phyloP scores from a whole-genome alignment of 2,329 filamentous ascomycete genomes.

The Fusarium fujikuroi region DNA sequence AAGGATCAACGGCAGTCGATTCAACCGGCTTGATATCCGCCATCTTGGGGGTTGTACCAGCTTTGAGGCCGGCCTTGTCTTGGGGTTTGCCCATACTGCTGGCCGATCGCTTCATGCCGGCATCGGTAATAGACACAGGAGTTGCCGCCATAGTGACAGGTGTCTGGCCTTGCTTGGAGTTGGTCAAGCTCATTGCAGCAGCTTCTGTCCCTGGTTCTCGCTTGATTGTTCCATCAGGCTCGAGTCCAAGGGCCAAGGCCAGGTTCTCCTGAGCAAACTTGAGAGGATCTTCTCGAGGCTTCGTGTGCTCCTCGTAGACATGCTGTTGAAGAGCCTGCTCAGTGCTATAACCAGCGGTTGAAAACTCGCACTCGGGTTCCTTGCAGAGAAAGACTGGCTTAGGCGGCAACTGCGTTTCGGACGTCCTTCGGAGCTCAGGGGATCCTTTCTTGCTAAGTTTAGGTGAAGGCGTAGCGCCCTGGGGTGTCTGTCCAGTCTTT shows the following conservation, averaged over 20 bases:
- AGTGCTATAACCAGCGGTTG: conserved; percentile 60
- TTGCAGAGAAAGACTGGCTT: conserved; percentile 62
- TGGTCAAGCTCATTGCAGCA: conserved; percentile 53
- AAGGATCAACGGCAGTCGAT: conserved; percentile 44
- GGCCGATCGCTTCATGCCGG: conserved; percentile 61
- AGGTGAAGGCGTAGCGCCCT: conserved; percentile 58
- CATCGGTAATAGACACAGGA: conserved; percentile 63
- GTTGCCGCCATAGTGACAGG: conserved; percentile 57
- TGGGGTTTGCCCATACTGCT: conserved; percentile 57
- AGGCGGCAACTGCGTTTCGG: conserved; percentile 46
- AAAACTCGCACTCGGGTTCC: conserved; percentile 65
- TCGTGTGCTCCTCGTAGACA: conserved; percentile 68
- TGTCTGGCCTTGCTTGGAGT: conserved; percentile 61
- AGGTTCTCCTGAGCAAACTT: conserved; percentile 64
- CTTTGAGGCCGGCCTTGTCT: conserved; percentile 49
- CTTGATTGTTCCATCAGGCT: conserved; percentile 59
- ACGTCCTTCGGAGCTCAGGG: conserved; percentile 54
- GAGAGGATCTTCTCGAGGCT: conserved; percentile 64
- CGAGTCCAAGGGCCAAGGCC: conserved; percentile 61
- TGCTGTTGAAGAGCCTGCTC: conserved; percentile 66
- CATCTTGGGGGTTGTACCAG: conserved; percentile 45
- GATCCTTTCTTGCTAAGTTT: conserved; percentile 60
- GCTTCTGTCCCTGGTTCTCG: conserved; percentile 49
- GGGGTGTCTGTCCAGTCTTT: conserved; percentile 57
- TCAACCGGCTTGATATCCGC: conserved; percentile 46